Evolutionary conservation across 257 asterid species (phyloP), one percentile per base, ranked within the genome.

Genomic region (Penstemon newberryi): DNA sequence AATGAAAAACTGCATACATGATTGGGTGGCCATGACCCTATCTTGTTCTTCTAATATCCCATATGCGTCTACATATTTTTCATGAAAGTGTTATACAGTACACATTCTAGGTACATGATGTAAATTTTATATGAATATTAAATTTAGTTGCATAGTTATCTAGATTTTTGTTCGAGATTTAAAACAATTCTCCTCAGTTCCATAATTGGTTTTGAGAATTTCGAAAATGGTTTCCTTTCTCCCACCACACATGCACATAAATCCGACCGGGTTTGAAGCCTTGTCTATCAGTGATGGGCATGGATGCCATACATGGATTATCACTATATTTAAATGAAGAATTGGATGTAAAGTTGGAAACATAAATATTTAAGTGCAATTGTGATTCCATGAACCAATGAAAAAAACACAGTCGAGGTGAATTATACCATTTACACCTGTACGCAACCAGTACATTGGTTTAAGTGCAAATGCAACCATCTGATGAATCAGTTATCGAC

Each of bases 51-150:
- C 33, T 56, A 2, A 25, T 2, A 25, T n/a, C n/a, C 19, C 19
- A 18, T 55, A 8, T 15, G 7, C 7, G 4, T 58, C 46, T 36
- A 13, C 19, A 40, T 25, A 56, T 4, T 55, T n/a, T 59, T 49
- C 5, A 39, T 3, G 36, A 51, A 6, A 53, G 42, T 40, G 7
- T 4, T 5, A 25, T 18, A 8, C 40, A 8, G 36, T 33, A 15
- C 39, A 5, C 33, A 54, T 60, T 37, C 49, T 65, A 18, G 36
- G 13, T 64, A 15, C 40, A 56, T 65, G 39, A 72, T 59, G 51
- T 60, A 9, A 59, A 66, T 2, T 45, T 18, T 9, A 11, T 19
- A 6, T 59, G 6, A 51, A 52, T 41, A 15, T 65, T 8, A 18
- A 39, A 66, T 13, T 58, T 61, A 7, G 12, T 46, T 7, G 38